Percentiles rank a stretch among this genome's conserved stretches.
Conservation (phyloP, 2,329 filamentous ascomycete genomes). For the Xylariaceae sp. region DNA sequence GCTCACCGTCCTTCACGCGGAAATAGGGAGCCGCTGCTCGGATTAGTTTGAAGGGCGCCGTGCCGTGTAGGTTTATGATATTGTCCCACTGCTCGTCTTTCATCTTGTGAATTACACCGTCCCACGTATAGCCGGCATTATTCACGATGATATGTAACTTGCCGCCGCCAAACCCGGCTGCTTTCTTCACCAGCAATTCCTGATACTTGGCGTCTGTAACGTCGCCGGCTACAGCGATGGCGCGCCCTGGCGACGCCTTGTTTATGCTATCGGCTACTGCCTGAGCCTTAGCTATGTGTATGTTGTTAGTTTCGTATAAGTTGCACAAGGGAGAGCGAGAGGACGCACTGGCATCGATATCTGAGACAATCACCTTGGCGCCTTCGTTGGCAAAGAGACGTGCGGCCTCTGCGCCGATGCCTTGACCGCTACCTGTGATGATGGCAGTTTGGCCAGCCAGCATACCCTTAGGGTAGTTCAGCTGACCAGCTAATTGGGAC, state of each 20-base stretch:
- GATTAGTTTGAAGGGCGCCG: constrained; percentile 79
- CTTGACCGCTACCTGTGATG: constrained; percentile 81
- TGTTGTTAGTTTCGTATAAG: not conserved
- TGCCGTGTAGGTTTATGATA: constrained; percentile 78
- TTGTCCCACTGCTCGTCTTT: constrained; percentile 89
- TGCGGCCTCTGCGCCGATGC: constrained; percentile 82
- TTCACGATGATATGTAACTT: constrained; percentile 92
- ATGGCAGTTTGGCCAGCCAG: constrained; percentile 79
- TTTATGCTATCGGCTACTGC: constrained; percentile 69
- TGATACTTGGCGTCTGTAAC: constrained; percentile 70
- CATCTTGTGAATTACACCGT: constrained; percentile 90
- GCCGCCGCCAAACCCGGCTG: constrained; percentile 75
- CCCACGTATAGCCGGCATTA: constrained; percentile 91
- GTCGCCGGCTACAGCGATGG: constrained; percentile 72
- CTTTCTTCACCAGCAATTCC: constrained; percentile 64
- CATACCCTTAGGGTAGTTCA: constrained; percentile 78
- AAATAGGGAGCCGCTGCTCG: constrained; percentile 81
- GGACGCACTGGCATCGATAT: constrained; percentile 68
- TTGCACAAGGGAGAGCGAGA: not conserved
- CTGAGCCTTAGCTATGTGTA: constrained; percentile 59
- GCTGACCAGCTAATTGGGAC: constrained; percentile 69
- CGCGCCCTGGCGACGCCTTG: constrained; percentile 60
- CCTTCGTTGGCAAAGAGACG: constrained; percentile 83
- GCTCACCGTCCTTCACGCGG: constrained; percentile 77
- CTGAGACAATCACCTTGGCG: constrained; percentile 76